Evolutionary conservation across 2,329 filamentous ascomycete genomes (phyloP).

Genomic region (Ciborinia camelliae): DNA sequence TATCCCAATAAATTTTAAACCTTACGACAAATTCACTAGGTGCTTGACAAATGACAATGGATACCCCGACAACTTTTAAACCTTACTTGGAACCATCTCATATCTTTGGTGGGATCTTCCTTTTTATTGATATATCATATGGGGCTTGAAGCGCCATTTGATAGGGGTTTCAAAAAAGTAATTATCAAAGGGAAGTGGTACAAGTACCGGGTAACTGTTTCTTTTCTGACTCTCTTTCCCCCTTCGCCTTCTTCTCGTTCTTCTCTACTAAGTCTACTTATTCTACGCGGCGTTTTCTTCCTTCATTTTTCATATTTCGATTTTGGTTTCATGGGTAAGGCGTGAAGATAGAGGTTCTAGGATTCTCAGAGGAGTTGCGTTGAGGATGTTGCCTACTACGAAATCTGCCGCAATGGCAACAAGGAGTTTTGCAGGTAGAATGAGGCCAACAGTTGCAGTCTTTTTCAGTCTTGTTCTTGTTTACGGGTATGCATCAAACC

Average conservation of each 20-base stretch:
- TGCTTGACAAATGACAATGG: neutral
- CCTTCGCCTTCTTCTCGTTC: neutral
- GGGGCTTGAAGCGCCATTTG: neutral
- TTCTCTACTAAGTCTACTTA: too few species aligned
- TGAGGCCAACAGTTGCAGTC: neutral
- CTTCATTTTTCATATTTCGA: neutral
- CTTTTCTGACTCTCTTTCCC: neutral
- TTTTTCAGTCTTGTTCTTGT: conserved; percentile 6
- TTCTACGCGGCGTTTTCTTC: neutral
- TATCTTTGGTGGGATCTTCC: neutral
- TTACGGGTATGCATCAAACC: conserved; percentile 8
- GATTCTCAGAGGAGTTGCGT: neutral
- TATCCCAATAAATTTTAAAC: too few species aligned
- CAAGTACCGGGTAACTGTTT: neutral
- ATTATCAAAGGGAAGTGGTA: neutral
- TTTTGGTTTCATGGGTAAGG: neutral
- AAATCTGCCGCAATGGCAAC: neutral
- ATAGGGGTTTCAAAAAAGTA: neutral
- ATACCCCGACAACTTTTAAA: neutral
- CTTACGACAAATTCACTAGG: too few species aligned
- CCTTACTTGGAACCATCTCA: neutral
- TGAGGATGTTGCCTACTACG: neutral
- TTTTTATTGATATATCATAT: too few species aligned
- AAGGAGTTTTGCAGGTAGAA: neutral
- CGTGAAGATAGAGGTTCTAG: neutral